These are phyloP conservation scores for Nicotiana attenuata DNA, from an alignment of 257 asterid genomes.

Conservation along the genomic window DNA sequence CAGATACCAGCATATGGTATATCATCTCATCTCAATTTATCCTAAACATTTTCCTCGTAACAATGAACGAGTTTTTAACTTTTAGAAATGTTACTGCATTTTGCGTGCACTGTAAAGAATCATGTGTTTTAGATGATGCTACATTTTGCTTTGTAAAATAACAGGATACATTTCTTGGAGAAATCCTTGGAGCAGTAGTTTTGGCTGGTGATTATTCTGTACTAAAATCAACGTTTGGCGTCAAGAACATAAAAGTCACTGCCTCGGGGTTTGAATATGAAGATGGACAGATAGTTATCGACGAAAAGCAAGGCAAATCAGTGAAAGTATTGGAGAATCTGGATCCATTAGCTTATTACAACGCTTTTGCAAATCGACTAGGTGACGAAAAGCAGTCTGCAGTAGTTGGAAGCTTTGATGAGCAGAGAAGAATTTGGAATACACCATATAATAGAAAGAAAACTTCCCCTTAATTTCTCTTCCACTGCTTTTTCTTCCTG, in stretches of 20 bases:
- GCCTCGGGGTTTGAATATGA: conserved; percentile 52
- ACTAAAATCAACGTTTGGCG: conserved; percentile 31
- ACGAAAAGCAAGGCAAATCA: conserved; percentile 32
- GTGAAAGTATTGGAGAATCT: conserved; percentile 53
- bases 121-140: not conserved
- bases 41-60: not conserved
- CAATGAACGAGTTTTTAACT: too few species aligned
- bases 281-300: conserved; percentile 44
- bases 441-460: conserved; percentile 16
- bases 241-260: conserved; percentile 31
- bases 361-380: conserved; percentile 40
- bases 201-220: conserved; percentile 39
- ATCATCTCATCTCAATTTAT: not conserved
- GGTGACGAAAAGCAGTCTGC: conserved; percentile 56
- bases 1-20: conserved; percentile 66
- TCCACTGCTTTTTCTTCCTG: not conserved
- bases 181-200: conserved; percentile 65
- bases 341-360: conserved; percentile 39
- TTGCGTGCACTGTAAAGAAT: not conserved
- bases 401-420: conserved; percentile 62
- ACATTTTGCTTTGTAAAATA: not conserved
- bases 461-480: not conserved
- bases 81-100: not conserved
- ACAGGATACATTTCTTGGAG: conserved; percentile 69
- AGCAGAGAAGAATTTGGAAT: conserved; percentile 65